These are phyloP conservation scores for Comarum palustre DNA, from an alignment of 306 rosid species.

Conservation along the genomic window DNA sequence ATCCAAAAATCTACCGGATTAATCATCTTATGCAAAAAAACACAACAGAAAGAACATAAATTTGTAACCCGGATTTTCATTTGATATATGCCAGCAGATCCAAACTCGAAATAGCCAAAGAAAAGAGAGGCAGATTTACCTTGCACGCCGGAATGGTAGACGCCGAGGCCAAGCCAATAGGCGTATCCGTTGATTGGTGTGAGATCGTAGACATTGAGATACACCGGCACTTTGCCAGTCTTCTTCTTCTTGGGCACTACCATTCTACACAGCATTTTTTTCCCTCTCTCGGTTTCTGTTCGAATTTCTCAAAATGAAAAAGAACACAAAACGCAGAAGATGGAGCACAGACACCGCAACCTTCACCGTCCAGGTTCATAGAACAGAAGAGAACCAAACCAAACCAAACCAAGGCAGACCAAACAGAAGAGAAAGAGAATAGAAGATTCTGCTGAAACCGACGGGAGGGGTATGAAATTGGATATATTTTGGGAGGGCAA, in stretches of 20 bases:
- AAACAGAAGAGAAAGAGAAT: not conserved
- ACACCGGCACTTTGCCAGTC: constrained; percentile 70
- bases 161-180: constrained; percentile 94
- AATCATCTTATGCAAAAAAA: not conserved
- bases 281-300: not conserved
- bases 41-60: not conserved
- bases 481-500: not conserved
- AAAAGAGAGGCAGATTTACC: constrained; percentile 34
- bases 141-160: constrained; percentile 94
- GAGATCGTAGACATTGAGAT: constrained; percentile 85
- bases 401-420: not conserved
- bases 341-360: not conserved
- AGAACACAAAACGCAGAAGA: not conserved
- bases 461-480: constrained; percentile 7
- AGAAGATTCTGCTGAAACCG: constrained; percentile 13
- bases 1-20: not conserved
- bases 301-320: not conserved
- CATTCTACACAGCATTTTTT: constrained; percentile 56
- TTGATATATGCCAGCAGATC: not conserved
- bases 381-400: not conserved
- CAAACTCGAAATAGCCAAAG: not conserved
- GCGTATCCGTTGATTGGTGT: constrained; percentile 91
- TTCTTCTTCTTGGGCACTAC: constrained; percentile 61
- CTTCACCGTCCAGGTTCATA: not conserved
- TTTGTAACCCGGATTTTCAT: not conserved